These are phyloP conservation scores for Leucosporidium scottii DNA, from an alignment of 768 basidiomycete species.

Conservation along the genomic window DNA sequence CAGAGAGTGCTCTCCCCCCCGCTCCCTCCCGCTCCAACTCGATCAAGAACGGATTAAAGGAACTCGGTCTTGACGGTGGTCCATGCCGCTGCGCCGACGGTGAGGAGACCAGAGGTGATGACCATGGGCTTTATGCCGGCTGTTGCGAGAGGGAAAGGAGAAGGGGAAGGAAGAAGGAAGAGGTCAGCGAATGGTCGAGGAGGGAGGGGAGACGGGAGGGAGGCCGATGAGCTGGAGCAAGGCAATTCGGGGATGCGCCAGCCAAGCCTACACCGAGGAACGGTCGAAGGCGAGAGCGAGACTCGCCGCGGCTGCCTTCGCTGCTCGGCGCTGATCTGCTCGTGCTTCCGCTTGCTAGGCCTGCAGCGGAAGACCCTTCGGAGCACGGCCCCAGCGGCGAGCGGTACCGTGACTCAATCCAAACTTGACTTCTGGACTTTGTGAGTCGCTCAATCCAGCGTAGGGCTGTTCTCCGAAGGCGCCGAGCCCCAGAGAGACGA, in stretches of 20 bases:
- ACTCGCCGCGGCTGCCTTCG: neutral
- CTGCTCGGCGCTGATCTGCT: neutral
- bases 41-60: constrained; percentile 37
- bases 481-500: too few species aligned
- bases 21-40: neutral
- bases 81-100: constrained; percentile 85
- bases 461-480: too few species aligned
- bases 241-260: too few species aligned
- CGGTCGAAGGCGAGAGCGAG: too few species aligned
- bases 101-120: constrained; percentile 80
- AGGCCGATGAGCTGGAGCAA: too few species aligned
- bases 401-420: too few species aligned
- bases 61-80: constrained; percentile 86
- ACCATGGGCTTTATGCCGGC: constrained; percentile 87
- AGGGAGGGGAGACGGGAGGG: constrained; percentile 31
- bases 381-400: too few species aligned
- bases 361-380: too few species aligned
- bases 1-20: neutral
- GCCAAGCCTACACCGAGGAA: too few species aligned
- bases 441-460: too few species aligned
- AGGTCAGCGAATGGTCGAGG: constrained; percentile 39
- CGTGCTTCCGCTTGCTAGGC: too few species aligned
- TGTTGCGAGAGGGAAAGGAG: constrained; percentile 42
- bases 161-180: constrained; percentile 17
- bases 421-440: too few species aligned